Evolutionary conservation across 176 grass and related monocot genomes (phyloP).

Genomic region (Olyra latifolia): DNA sequence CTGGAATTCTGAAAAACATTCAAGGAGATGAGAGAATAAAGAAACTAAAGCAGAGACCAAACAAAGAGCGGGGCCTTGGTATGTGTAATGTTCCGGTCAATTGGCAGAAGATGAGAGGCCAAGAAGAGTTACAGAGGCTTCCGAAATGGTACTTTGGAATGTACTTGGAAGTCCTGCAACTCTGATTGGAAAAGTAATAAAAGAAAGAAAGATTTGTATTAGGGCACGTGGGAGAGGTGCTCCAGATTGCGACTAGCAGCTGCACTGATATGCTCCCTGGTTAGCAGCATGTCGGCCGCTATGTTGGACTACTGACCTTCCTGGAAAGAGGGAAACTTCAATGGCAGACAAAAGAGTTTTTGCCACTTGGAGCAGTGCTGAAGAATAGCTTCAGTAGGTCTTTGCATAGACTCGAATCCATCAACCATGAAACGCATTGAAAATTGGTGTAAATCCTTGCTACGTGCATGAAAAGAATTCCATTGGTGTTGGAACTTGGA

Average conservation of each 20-base stretch:
- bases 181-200: not conserved
- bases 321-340: conserved; percentile 9
- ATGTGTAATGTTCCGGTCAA: not conserved
- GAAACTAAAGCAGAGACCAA: not conserved
- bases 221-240: not conserved
- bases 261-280: conserved; percentile 27
- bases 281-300: conserved; percentile 17
- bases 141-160: not conserved
- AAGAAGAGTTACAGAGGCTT: conserved; percentile 3
- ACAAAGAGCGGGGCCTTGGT: not conserved
- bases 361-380: not conserved
- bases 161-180: not conserved
- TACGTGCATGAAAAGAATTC: not conserved
- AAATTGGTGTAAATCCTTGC: not conserved
- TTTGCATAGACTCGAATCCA: not conserved
- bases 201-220: not conserved
- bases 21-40: not conserved
- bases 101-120: not conserved
- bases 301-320: conserved; percentile 14
- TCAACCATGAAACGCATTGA: not conserved
- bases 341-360: not conserved
- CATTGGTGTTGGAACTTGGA: not conserved
- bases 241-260: not conserved
- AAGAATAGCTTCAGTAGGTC: not conserved
- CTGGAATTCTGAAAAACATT: conserved; percentile 6